Evolutionary conservation across 1,284 basidiomycete genomes (phyloP).

Genomic region (Grifola frondosa): DNA sequence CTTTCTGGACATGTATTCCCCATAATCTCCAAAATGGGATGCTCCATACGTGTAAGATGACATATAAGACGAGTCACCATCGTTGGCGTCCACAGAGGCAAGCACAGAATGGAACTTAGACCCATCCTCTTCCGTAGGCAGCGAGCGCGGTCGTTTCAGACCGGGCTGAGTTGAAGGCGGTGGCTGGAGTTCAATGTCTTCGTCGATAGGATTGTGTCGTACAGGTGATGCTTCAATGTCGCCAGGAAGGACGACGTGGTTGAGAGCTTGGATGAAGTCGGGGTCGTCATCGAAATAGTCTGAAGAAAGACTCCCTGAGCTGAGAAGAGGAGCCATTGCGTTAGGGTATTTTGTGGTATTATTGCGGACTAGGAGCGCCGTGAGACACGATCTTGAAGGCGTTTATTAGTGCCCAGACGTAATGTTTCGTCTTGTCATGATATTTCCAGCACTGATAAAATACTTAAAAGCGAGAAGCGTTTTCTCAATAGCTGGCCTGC

Average conservation of each 20-base stretch:
- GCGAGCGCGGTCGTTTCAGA: slow-evolving; percentile 22
- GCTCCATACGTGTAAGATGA: slow-evolving; percentile 66
- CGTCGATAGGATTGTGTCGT: background rate
- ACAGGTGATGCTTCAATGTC: slow-evolving; percentile 27
- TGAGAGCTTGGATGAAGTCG: slow-evolving; percentile 52
- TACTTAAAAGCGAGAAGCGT: background rate
- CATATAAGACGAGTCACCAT: slow-evolving; percentile 20
- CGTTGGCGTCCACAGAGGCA: slow-evolving; percentile 17
- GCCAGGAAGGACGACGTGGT: slow-evolving; percentile 47
- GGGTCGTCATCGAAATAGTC: slow-evolving; percentile 61
- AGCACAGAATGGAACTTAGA: slow-evolving; percentile 17
- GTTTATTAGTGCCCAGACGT: too few species aligned
- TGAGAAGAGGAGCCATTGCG: slow-evolving; percentile 10
- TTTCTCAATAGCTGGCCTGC: background rate
- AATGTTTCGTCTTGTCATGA: too few species aligned
- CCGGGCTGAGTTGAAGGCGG: slow-evolving; percentile 13
- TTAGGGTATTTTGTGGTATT: too few species aligned
- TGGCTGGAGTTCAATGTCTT: slow-evolving; percentile 10
- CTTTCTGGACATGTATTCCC: slow-evolving; percentile 88
- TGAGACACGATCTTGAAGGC: too few species aligned
- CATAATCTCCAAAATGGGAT: slow-evolving; percentile 79
- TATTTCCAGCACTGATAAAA: background rate
- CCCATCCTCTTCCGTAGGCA: slow-evolving; percentile 20
- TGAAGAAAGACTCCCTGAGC: slow-evolving; percentile 37
- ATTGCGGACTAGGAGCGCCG: too few species aligned